These are phyloP conservation scores for Canariomyces notabilis DNA, from an alignment of 2,329 filamentous ascomycete species.

Conservation along the genomic window DNA sequence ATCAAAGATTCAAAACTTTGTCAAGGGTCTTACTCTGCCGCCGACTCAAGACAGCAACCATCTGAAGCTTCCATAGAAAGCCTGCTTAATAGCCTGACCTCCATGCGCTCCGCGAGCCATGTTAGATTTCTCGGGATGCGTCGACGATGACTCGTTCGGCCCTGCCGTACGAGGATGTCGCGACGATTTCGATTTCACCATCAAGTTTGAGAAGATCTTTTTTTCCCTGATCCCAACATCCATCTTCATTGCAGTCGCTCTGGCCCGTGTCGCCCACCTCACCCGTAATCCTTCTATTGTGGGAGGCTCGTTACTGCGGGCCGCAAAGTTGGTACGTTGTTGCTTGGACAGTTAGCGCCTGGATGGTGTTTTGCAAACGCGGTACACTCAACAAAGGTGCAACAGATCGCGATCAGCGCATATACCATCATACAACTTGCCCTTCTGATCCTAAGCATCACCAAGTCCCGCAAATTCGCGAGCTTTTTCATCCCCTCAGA, in stretches of 20 bases:
- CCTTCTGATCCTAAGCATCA: conserved; percentile 29
- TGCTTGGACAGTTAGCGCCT: not conserved
- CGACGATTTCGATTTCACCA: conserved; percentile 46
- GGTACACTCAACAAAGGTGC: not conserved
- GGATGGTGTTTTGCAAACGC: too few species aligned
- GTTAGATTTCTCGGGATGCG: conserved; percentile 28
- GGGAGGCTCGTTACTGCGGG: conserved; percentile 31
- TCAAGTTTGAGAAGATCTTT: conserved; percentile 44
- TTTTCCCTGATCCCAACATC: conserved; percentile 40
- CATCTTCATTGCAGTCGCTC: conserved; percentile 34
- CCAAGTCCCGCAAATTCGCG: conserved; percentile 16
- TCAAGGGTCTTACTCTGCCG: too few species aligned
- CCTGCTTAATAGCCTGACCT: not conserved
- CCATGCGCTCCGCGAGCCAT: not conserved
- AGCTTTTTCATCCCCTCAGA: conserved; percentile 22
- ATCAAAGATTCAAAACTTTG: too few species aligned
- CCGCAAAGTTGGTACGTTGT: conserved; percentile 29
- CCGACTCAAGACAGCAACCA: too few species aligned
- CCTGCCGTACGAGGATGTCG: conserved; percentile 43
- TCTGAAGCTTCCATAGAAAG: too few species aligned
- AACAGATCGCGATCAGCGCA: conserved; percentile 24
- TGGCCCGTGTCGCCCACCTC: conserved; percentile 32
- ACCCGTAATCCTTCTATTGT: conserved; percentile 32
- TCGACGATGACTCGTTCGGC: conserved; percentile 38
- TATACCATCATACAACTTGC: conserved; percentile 31